phyloP scores from a whole-genome alignment of 768 basidiomycete species.

The Neoboletus brunneissimus region DNA sequence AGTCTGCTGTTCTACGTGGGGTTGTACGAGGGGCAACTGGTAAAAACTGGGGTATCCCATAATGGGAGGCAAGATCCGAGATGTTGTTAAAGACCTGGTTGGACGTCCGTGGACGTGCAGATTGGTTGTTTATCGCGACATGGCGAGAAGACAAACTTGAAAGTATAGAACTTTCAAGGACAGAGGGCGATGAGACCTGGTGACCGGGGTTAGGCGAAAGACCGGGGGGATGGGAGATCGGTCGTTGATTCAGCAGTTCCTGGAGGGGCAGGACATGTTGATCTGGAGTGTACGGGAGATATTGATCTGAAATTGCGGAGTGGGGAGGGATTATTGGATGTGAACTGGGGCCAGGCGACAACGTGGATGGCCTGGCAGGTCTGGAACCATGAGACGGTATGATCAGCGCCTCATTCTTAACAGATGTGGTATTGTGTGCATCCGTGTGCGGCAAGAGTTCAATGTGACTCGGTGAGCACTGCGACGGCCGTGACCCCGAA shows the following conservation, averaged over 20 bases:
- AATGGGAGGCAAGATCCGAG: slow-evolving; percentile 68
- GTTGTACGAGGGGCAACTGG: slow-evolving; percentile 66
- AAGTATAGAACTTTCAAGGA: slow-evolving; percentile 53
- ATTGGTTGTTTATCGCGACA: slow-evolving; percentile 55
- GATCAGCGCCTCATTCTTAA: slow-evolving; percentile 47
- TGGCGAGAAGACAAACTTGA: slow-evolving; percentile 51
- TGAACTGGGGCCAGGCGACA: slow-evolving; percentile 42
- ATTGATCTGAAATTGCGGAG: slow-evolving; percentile 50
- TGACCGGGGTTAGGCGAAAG: slow-evolving; percentile 39
- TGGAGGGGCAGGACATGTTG: slow-evolving; percentile 45
- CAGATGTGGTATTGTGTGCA: slow-evolving; percentile 23
- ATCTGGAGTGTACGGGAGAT: slow-evolving; percentile 31
- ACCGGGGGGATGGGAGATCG: slow-evolving; percentile 39
- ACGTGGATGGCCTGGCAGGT: slow-evolving; percentile 48
- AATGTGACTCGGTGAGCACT: slow-evolving; percentile 23
- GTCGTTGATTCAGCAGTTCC: slow-evolving; percentile 43
- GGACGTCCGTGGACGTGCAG: slow-evolving; percentile 66
- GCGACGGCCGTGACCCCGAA: slow-evolving; percentile 20
- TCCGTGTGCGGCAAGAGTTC: slow-evolving; percentile 20
- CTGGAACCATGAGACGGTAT: slow-evolving; percentile 46
- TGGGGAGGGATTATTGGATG: slow-evolving; percentile 26
- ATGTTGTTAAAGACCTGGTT: slow-evolving; percentile 60
- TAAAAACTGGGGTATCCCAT: slow-evolving; percentile 74
- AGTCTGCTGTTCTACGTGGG: slow-evolving; percentile 39
- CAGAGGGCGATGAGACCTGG: slow-evolving; percentile 35